Evolutionary conservation across 257 asterid genomes (phyloP).

Genomic region (Solanum sejunctum): DNA sequence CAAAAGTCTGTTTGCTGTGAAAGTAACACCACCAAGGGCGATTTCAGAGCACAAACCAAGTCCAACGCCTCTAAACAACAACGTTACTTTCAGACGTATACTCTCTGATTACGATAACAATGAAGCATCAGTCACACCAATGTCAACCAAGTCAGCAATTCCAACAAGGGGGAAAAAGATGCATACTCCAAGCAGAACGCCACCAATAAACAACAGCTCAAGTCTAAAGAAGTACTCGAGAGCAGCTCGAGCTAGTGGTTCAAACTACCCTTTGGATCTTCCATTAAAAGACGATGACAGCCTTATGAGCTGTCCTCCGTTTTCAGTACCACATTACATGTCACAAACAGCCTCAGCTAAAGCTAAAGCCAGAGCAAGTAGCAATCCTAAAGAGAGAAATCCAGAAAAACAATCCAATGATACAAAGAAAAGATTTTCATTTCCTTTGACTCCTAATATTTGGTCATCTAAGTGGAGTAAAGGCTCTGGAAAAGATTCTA

Average conservation of each 20-base stretch:
- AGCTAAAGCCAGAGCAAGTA: constrained; percentile 57
- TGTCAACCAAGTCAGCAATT: constrained; percentile 58
- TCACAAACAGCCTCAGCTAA: constrained; percentile 76
- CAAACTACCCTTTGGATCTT: constrained; percentile 25
- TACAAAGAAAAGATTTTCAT: constrained; percentile 67
- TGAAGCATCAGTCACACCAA: constrained; percentile 57
- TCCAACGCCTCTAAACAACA: constrained; percentile 21
- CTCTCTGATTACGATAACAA: constrained; percentile 22
- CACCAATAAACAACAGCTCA: constrained; percentile 21
- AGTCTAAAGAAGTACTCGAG: constrained; percentile 19
- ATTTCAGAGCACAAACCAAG: constrained; percentile 51
- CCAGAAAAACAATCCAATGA: constrained; percentile 56
- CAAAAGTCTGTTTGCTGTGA: constrained; percentile 18
- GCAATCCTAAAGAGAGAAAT: constrained; percentile 76
- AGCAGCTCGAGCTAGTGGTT: constrained; percentile 34
- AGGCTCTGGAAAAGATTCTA: constrained; percentile 45
- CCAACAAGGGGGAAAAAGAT: constrained; percentile 40
- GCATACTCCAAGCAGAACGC: constrained; percentile 53
- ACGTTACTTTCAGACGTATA: constrained; percentile 19
- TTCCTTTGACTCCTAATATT: constrained; percentile 60
- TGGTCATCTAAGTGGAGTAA: constrained; percentile 66
- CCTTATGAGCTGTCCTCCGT: constrained; percentile 86
- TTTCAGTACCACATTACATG: constrained; percentile 81
- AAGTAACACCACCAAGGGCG: constrained; percentile 49
- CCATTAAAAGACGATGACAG: constrained; percentile 77